Percentiles rank a stretch among this genome's conserved stretches.
phyloP scores from a whole-genome alignment of 441 rosid species.

The Geranium incanum region DNA sequence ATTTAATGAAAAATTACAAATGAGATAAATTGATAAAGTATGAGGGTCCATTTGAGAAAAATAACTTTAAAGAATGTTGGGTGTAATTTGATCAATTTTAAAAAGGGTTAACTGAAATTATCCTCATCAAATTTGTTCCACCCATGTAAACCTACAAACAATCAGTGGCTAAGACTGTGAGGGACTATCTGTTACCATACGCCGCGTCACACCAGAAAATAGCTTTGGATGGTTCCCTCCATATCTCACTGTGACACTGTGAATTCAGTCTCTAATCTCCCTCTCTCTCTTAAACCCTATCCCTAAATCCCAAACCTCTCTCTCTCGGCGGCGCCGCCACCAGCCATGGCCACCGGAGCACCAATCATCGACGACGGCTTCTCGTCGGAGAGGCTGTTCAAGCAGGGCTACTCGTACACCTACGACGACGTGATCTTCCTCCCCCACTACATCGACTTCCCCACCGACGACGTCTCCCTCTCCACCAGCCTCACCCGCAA shows the following conservation, averaged over 20 bases:
- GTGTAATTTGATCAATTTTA: no score
- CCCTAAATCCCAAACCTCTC: background rate
- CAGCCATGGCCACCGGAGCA: background rate
- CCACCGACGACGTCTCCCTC: constrained; percentile 62
- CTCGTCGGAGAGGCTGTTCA: constrained; percentile 44
- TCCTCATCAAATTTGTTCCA: no score
- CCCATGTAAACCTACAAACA: no score
- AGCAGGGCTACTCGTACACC: constrained; percentile 74
- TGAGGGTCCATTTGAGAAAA: no score
- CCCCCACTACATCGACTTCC: constrained; percentile 82
- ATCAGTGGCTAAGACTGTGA: no score
- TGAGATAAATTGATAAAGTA: no score
- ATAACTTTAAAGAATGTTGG: no score
- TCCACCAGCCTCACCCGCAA: constrained; percentile 64
- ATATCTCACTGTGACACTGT: background rate
- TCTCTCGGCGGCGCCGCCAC: background rate
- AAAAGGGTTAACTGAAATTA: no score
- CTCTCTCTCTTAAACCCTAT: background rate
- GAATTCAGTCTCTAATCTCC: background rate
- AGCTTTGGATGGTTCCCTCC: background rate
- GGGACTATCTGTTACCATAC: background rate
- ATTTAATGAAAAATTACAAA: no score
- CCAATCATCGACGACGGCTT: constrained; percentile 52
- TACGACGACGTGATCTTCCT: constrained; percentile 84
- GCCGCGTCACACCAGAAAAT: background rate